These are phyloP conservation scores for Jackrogersella multiformis DNA, from an alignment of 495 filamentous ascomycete species.

Conservation along the genomic window DNA sequence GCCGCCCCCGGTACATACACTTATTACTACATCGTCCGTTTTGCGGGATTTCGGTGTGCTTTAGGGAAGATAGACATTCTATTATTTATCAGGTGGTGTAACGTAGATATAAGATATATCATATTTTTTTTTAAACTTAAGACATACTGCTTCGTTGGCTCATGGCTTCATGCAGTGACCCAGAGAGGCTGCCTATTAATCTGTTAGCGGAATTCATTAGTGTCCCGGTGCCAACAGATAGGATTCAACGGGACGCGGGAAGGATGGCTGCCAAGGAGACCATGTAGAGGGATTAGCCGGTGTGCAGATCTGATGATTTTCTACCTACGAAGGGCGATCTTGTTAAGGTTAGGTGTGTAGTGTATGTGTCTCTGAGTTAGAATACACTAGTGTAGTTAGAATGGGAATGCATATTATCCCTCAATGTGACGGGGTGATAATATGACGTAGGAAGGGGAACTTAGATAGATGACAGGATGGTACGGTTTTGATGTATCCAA, in stretches of 20 bases:
- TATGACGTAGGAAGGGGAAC: slow-evolving; percentile 38
- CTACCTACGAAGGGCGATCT: slow-evolving; percentile 27
- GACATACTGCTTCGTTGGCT: slow-evolving; percentile 14
- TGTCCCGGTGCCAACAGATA: slow-evolving; percentile 26
- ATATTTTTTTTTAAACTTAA: too few species aligned
- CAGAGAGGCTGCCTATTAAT: slow-evolving; percentile 15
- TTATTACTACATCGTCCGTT: not conserved
- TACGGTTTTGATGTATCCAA: slow-evolving; percentile 38
- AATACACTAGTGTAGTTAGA: too few species aligned
- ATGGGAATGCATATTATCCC: slow-evolving; percentile 21
- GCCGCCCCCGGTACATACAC: not conserved
- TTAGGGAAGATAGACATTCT: slow-evolving; percentile 14
- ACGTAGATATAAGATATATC: slow-evolving; percentile 32
- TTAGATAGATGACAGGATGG: slow-evolving; percentile 25
- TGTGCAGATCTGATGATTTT: slow-evolving; percentile 19
- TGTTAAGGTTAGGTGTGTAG: slow-evolving; percentile 25
- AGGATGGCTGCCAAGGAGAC: slow-evolving; percentile 23
- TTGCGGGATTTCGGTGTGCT: slow-evolving; percentile 34
- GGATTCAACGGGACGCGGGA: slow-evolving; percentile 24
- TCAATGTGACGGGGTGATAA: slow-evolving; percentile 26
- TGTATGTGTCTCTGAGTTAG: slow-evolving; percentile 16
- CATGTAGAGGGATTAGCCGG: slow-evolving; percentile 27
- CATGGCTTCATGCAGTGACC: slow-evolving; percentile 23
- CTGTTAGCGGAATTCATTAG: slow-evolving; percentile 29
- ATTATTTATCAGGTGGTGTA: slow-evolving; percentile 27